These are phyloP conservation scores for Coemansia javaensis DNA, from an alignment of 192 early-diverging fungal species.

Conservation along the genomic window DNA sequence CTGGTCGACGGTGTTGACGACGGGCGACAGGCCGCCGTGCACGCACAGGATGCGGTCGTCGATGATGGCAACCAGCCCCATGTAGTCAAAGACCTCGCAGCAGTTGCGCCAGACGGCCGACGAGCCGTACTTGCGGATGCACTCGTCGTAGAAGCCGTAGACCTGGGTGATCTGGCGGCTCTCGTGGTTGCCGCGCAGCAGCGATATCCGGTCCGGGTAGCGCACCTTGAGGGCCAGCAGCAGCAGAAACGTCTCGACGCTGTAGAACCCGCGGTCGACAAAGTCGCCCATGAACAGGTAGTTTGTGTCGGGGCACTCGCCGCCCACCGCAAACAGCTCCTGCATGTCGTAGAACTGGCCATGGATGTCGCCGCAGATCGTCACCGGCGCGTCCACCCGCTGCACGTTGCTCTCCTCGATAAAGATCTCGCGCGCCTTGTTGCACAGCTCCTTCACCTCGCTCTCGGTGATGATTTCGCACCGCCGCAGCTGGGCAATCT, in stretches of 20 bases:
- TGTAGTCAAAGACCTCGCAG: conserved; percentile 96
- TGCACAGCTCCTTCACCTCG: conserved; percentile 91
- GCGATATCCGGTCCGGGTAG: conserved; percentile 88
- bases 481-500: conserved; percentile 82
- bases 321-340: conserved; percentile 90
- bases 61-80: conserved; percentile 89
- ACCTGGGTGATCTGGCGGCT: conserved; percentile 95
- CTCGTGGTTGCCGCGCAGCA: conserved; percentile 94
- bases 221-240: conserved; percentile 89
- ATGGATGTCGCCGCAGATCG: conserved; percentile 95
- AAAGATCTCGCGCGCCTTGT: conserved; percentile 91
- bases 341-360: conserved; percentile 96
- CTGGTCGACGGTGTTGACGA: conserved; percentile 91
- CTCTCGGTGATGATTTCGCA: conserved; percentile 91
- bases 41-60: conserved; percentile 94
- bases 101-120: conserved; percentile 97
- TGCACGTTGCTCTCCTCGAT: conserved; percentile 97
- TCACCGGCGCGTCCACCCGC: conserved; percentile 91
- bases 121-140: conserved; percentile 92
- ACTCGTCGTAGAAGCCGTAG: conserved; percentile 98
- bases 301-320: conserved; percentile 94
- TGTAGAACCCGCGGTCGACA: conserved; percentile 94
- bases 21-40: conserved; percentile 91
- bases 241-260: conserved; percentile 95
- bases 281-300: conserved; percentile 98